Evolutionary conservation across 148 eudicot genomes (phyloP).

Genomic region (Selenicereus undatus): DNA sequence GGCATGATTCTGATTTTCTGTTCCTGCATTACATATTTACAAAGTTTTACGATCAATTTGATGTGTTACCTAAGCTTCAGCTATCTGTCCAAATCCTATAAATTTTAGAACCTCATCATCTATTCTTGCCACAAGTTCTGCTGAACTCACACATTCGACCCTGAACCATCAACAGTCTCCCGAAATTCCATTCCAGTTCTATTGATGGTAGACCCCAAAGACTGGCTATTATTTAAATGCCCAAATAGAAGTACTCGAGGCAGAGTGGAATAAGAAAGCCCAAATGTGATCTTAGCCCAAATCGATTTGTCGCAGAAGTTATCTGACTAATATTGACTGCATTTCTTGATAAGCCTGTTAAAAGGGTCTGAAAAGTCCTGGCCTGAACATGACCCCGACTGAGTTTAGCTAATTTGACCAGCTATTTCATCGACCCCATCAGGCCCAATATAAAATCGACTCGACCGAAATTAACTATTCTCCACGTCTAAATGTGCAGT

Average conservation of each 20-base stretch:
- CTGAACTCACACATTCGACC: background rate
- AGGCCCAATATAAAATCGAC: background rate
- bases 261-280: background rate
- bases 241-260: background rate
- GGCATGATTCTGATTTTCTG: conserved; percentile 67
- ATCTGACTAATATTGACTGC: background rate
- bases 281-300: background rate
- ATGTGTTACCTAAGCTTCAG: background rate
- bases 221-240: background rate
- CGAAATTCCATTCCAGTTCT: background rate
- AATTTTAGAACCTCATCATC: background rate
- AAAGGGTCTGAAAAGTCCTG: background rate
- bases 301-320: background rate
- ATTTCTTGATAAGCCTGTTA: background rate
- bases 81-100: background rate
- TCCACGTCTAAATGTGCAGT: background rate
- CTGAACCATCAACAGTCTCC: background rate
- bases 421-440: background rate
- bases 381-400: background rate
- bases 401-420: background rate
- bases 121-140: background rate
- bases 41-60: background rate
- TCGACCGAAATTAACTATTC: background rate
- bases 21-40: conserved; percentile 42
- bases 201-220: background rate